phyloP scores from a whole-genome alignment of 78 protist genomes.

The Dictyostelium discoideum region DNA sequence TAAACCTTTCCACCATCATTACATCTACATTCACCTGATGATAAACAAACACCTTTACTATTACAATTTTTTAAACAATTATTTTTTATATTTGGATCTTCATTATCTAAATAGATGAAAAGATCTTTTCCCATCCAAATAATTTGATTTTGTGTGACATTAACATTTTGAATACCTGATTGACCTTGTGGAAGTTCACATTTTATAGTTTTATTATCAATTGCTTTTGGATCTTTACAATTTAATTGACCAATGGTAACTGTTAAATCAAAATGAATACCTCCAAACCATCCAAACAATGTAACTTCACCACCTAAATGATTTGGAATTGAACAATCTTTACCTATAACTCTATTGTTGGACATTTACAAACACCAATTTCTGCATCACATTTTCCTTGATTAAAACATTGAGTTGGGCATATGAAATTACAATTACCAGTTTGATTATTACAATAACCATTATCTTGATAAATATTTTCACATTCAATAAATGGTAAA shows the following conservation, averaged over 20 bases:
- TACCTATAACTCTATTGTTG: neutral
- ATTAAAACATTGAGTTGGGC: neutral
- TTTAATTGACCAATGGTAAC: neutral
- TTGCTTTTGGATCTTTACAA: neutral
- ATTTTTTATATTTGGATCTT: neutral
- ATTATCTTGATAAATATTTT: too few relatives aligned
- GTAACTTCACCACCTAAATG: neutral
- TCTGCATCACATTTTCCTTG: neutral
- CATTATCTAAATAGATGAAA: neutral
- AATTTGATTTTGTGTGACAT: neutral
- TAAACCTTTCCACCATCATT: conserved; percentile 5
- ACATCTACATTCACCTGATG: neutral
- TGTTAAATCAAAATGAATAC: neutral
- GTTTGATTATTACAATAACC: neutral
- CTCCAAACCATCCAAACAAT: neutral
- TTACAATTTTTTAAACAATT: neutral
- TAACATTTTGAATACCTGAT: neutral
- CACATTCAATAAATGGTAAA: neutral
- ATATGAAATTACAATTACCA: neutral
- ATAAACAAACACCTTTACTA: neutral
- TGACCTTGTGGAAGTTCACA: neutral
- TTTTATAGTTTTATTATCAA: neutral
- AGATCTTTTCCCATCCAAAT: neutral
- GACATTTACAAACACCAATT: neutral
- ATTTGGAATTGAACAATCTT: neutral